Percentiles rank a stretch among this genome's conserved stretches.
phyloP scores from a whole-genome alignment of 768 basidiomycete species.

The Russula brevipes region DNA sequence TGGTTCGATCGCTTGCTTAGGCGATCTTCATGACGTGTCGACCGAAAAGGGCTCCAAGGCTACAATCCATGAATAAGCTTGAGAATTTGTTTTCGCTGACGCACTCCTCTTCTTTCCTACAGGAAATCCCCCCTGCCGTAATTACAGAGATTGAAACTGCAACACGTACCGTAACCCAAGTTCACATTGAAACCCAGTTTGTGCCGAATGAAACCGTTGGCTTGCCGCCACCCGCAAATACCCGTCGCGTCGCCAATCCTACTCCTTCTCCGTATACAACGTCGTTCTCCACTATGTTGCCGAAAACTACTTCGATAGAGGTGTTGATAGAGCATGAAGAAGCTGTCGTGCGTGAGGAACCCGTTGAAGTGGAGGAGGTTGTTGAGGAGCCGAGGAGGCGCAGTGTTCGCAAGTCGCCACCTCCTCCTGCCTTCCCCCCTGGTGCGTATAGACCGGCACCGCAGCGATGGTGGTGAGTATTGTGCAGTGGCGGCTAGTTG shows the following conservation, averaged over 20 bases:
- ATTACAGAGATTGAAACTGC: constrained; percentile 52
- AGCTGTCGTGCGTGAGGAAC: constrained; percentile 30
- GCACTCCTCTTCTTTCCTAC: constrained; percentile 22
- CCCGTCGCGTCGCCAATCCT: constrained; percentile 68
- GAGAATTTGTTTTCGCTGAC: constrained; percentile 23
- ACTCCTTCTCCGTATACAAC: constrained; percentile 58
- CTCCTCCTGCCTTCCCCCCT: constrained; percentile 43
- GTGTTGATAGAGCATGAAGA: constrained; percentile 55
- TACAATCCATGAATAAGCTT: constrained; percentile 24
- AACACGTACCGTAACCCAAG: constrained; percentile 48
- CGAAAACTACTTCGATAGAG: constrained; percentile 70
- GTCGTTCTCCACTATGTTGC: constrained; percentile 53
- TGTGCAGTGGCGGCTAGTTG: constrained; percentile 12
- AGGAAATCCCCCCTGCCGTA: constrained; percentile 41
- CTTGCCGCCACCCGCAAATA: constrained; percentile 72
- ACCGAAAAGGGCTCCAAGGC: constrained; percentile 19
- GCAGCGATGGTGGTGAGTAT: constrained; percentile 23
- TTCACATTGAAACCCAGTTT: constrained; percentile 33
- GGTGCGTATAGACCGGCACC: constrained; percentile 28
- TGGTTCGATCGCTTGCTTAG: constrained; percentile 6
- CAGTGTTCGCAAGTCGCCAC: constrained; percentile 41
- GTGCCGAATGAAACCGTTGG: constrained; percentile 45
- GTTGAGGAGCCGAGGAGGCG: constrained; percentile 40
- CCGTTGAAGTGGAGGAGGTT: constrained; percentile 36
- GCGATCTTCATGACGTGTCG: not conserved